Conservation (phyloP, 1,284 basidiomycete genomes). For the Ceratobasidium sp. region DNA sequence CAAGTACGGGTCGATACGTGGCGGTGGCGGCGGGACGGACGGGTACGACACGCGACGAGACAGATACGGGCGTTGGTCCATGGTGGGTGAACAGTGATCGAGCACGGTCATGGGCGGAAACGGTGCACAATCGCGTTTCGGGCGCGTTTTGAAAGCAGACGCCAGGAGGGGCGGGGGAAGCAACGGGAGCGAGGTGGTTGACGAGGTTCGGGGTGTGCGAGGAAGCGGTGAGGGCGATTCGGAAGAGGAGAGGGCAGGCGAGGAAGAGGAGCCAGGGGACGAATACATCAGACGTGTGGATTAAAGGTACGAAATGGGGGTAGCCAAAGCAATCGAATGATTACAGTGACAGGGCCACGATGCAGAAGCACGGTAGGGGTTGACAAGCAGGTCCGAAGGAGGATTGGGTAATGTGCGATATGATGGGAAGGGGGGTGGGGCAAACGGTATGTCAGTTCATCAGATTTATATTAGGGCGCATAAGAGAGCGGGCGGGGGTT, state of each 20-base stretch:
- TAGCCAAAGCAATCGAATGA: conserved; percentile 36
- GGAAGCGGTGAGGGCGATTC: conserved; percentile 37
- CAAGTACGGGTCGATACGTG: conserved; percentile 43
- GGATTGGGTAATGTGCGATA: conserved; percentile 32
- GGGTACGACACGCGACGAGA: conserved; percentile 42
- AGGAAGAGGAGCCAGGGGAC: conserved; percentile 39
- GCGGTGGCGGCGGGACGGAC: conserved; percentile 35
- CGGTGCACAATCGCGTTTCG: conserved; percentile 38
- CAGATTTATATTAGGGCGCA: conserved; percentile 34
- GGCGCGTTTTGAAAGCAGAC: conserved; percentile 6
- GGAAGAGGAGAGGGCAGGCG: conserved; percentile 38
- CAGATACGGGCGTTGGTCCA: conserved; percentile 36
- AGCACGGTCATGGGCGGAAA: conserved; percentile 45
- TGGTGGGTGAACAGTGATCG: conserved; percentile 23
- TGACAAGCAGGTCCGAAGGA: conserved; percentile 23
- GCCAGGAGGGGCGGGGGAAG: conserved; percentile 32
- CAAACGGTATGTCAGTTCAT: conserved; percentile 43
- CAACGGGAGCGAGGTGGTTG: conserved; percentile 24
- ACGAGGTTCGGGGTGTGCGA: conserved; percentile 14
- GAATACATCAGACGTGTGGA: conserved; percentile 33
- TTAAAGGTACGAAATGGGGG: conserved; percentile 31
- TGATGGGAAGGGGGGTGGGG: conserved; percentile 39
- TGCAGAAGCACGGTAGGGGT: conserved; percentile 31
- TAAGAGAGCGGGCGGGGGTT: conserved; percentile 26
- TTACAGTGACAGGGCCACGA: conserved; percentile 26